Base-by-base conservation (phyloP, 2,329 filamentous ascomycete species). In the Didymellaceae sp. region DNA sequence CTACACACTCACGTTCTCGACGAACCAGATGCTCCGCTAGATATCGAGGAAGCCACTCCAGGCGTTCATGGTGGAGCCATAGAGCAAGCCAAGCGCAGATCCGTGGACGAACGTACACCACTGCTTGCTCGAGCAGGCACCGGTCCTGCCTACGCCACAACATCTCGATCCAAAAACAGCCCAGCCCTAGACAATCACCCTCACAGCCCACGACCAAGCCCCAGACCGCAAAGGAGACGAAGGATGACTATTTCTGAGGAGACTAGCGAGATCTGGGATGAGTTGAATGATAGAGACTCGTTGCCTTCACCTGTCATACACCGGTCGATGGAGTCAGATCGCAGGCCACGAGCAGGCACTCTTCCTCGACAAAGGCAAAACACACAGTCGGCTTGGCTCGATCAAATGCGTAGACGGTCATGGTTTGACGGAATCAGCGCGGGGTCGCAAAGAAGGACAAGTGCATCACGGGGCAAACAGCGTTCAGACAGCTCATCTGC, bases 231-330 rank as follows among this genome's bases (percentile, higher is more conserved):
- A 8, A 55, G 63, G 53, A 65, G 68, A 55, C 68, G 73, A 16
- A 63, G 71, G 16, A 72, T 73, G 64, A 80, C 79, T 14, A 79
- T 84, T 44, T 84, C 83, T 79, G 77, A 84, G 48, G 89, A 94
- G 67, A 83, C 84, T 1, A 86, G 85, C 26, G 89, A 94, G 62
- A 94, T 96, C 24, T 96, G 91, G 91, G 89, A 86, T 47, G 91
- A 95, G 69, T 80, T 96, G 11, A 87, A 94, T 66, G 91, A 96
- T 62, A 60, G 67, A 37, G 67, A 71, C 13, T 58, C 59, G 17
- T 24, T 67, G 0, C 63, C 62, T 9, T 68, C 67, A 9, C 67
- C 66, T 6, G 25, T 41, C 25, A 57, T 61, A 10, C 57, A 60
- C 46, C 66, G 61, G 45, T 71, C 69, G 2, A 58, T 53, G n/a